Evolutionary conservation across 2,329 filamentous ascomycete species (phyloP).

Genomic region (Seiridium unicorne): DNA sequence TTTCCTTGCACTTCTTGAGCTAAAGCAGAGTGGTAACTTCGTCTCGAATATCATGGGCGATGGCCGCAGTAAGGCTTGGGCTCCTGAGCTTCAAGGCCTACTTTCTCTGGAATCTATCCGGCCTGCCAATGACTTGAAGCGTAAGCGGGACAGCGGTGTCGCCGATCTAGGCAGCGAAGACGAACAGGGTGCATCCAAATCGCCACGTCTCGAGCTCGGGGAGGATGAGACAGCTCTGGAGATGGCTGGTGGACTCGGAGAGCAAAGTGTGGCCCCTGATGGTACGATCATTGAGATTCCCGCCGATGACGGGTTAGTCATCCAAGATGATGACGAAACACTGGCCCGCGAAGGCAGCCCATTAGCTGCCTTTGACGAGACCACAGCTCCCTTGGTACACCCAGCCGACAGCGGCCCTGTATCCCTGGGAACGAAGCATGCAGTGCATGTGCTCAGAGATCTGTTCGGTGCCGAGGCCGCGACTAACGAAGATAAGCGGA

Average conservation of each 20-base stretch:
- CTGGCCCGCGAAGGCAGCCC: conserved; percentile 42
- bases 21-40: conserved; percentile 89
- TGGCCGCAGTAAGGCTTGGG: conserved; percentile 76
- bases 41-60: conserved; percentile 84
- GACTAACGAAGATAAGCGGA: conserved; percentile 67
- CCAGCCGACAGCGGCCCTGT: conserved; percentile 83
- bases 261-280: conserved; percentile 54
- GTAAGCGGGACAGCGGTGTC: conserved; percentile 87
- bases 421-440: conserved; percentile 89
- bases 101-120: conserved; percentile 82
- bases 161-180: conserved; percentile 73
- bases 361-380: conserved; percentile 73
- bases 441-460: conserved; percentile 90
- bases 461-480: conserved; percentile 76
- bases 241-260: conserved; percentile 46
- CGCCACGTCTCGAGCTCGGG: conserved; percentile 66
- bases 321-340: conserved; percentile 45
- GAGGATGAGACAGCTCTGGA: conserved; percentile 61
- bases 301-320: conserved; percentile 47
- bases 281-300: conserved; percentile 65
- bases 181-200: conserved; percentile 62
- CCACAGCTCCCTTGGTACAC: conserved; percentile 71
- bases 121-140: conserved; percentile 78
- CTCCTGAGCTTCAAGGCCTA: conserved; percentile 88
- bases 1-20: conserved; percentile 81